phyloP scores from a whole-genome alignment of 305 asterid genomes.

The Fraxinus ornus region DNA sequence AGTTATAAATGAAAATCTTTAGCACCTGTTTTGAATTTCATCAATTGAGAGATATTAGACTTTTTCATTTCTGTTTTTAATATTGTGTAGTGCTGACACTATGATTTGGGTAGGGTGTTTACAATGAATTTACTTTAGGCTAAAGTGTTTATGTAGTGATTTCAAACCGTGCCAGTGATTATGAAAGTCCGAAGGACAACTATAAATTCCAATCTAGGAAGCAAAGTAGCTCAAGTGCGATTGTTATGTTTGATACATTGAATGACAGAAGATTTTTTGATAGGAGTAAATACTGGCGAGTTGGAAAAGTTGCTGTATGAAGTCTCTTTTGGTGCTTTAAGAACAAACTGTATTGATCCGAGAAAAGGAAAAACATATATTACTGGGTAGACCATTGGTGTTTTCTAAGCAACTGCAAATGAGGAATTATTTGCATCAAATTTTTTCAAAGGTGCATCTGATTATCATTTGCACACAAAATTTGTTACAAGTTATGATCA shows the following conservation, averaged over 20 bases:
- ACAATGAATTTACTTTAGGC: background rate
- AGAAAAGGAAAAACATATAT: background rate
- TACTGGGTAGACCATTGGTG: background rate
- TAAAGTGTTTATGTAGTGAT: background rate
- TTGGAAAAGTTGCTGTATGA: background rate
- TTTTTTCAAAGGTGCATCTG: background rate
- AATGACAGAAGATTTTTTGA: background rate
- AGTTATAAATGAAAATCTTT: background rate
- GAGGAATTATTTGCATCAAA: background rate
- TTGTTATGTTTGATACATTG: background rate
- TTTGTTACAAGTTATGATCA: background rate
- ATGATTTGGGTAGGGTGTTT: background rate
- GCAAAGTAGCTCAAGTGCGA: background rate
- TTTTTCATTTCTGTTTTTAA: background rate
- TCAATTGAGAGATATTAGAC: background rate
- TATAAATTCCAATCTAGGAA: background rate
- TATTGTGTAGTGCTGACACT: background rate
- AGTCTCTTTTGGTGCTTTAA: background rate
- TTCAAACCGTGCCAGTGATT: background rate
- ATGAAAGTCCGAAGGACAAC: background rate
- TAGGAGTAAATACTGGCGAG: background rate
- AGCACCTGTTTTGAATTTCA: conserved; percentile 4
- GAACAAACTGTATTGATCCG: background rate
- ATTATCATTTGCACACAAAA: background rate
- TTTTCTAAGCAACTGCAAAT: background rate